Base-by-base conservation (phyloP, 1,139 yeast genomes). In the Eremothecium cymbalariae region DNA sequence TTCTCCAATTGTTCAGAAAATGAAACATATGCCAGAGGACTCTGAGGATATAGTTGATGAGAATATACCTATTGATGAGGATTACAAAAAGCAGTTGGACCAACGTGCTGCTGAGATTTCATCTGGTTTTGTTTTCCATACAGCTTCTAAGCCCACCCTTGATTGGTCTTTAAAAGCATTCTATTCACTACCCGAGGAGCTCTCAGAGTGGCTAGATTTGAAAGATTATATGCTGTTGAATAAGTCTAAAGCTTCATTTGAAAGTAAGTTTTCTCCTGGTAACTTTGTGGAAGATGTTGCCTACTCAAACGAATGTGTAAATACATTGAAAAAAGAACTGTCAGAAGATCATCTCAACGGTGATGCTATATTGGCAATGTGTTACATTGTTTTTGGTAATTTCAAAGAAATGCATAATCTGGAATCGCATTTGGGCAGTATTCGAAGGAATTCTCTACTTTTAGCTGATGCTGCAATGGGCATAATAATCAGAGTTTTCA, bases 181-280 rank as follows among this genome's bases (percentile, higher is more conserved):
- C 17, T 63, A 62, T 4, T 47, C 53, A 0, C 57, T 77, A 18
- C 53, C 53, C 8, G 55, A 59, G 4, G 85, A 78, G 44, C 42
- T 79, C 14, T 63, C 67, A 26, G 79, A 77, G 33, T 80, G 93
- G 93, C 80, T 80, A 47, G 63, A 72, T 4, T 50, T 51, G 27
- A 57, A 64, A 30, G 90, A 80, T 50, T 63, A 72, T 34, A 38
- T 35, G 4, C 31, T 38, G 16, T 37, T 55, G n/a, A 39, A 44
- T 2, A 44, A 36, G 20, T 28, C 44, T 2, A 40, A 41, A 21
- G 28, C 34, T 9, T 36, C 44, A 19, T 54, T 53, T 30, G 46
- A 47, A 11, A 34, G 44, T 11, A 28, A 40, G 23, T 44, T 43
- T 4, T 47, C 50, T 18, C 49, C 53, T 4, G 38, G 42, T 4